Percentiles rank a stretch among this genome's conserved stretches.
phyloP scores from a whole-genome alignment of 208 protist species.

The Acanthamoeba royreba region DNA sequence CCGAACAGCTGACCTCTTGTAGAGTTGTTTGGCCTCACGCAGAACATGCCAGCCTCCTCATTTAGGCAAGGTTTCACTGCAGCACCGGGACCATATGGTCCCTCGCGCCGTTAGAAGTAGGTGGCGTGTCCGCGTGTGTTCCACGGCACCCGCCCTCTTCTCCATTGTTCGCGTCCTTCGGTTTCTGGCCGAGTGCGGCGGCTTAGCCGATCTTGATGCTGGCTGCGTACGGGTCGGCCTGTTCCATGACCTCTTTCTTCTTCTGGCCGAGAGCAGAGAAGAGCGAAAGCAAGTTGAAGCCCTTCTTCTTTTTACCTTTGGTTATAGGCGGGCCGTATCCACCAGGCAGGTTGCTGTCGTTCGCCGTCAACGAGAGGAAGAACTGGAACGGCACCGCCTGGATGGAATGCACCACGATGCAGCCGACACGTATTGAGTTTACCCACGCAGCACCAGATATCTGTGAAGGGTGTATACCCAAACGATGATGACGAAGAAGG shows the following conservation, averaged over 20 bases:
- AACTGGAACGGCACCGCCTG: constrained; percentile 38
- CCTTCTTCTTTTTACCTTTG: neutral
- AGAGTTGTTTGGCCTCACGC: too few relatives aligned
- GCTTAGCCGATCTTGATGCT: constrained; percentile 26
- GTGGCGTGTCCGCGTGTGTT: too few relatives aligned
- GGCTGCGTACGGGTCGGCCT: constrained; percentile 19
- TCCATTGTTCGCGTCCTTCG: neutral
- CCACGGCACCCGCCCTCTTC: too few relatives aligned
- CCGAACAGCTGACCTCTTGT: too few relatives aligned
- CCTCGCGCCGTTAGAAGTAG: too few relatives aligned
- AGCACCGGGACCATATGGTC: too few relatives aligned
- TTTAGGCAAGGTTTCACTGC: too few relatives aligned
- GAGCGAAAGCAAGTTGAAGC: constrained; percentile 22
- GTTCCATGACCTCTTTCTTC: constrained; percentile 39
- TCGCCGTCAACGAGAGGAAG: constrained; percentile 49
- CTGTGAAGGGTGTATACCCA: neutral
- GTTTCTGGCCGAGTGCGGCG: neutral
- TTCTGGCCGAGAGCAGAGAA: constrained; percentile 5
- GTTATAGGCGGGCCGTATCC: neutral
- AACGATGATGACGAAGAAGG: constrained; percentile 62
- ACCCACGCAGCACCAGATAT: neutral
- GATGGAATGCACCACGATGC: neutral
- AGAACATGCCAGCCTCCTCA: too few relatives aligned
- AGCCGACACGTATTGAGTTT: neutral
- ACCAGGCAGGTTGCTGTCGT: constrained; percentile 49